Evolutionary conservation across 2,329 filamentous ascomycete genomes (phyloP).

Genomic region (Clonostachys rhizophaga): DNA sequence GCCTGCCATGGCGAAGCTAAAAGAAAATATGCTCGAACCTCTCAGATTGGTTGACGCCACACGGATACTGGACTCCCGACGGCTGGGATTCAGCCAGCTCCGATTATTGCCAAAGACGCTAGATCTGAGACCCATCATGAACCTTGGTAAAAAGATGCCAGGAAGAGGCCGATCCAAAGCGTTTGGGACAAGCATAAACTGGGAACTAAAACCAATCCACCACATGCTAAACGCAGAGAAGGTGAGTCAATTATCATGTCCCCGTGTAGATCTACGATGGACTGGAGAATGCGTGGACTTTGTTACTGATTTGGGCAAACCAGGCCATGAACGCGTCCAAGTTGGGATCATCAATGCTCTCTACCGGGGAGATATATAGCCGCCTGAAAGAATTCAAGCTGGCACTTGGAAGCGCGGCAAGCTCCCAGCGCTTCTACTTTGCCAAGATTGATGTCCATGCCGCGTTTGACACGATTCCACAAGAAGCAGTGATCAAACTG

Average conservation of each 20-base stretch:
- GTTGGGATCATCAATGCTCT: slow-evolving; percentile 79
- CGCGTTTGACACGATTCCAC: slow-evolving; percentile 94
- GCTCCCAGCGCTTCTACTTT: slow-evolving; percentile 62
- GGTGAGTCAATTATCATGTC: slow-evolving; percentile 28
- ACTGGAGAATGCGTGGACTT: background rate
- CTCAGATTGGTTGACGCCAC: slow-evolving; percentile 54
- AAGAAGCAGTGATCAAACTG: slow-evolving; percentile 65
- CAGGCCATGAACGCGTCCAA: slow-evolving; percentile 43
- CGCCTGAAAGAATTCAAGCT: slow-evolving; percentile 66
- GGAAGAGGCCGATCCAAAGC: slow-evolving; percentile 56
- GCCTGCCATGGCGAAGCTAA: slow-evolving; percentile 65
- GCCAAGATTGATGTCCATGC: slow-evolving; percentile 88
- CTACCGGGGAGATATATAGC: slow-evolving; percentile 73
- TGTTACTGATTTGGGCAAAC: background rate
- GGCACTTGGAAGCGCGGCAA: slow-evolving; percentile 25
- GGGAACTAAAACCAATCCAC: slow-evolving; percentile 65
- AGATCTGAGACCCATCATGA: slow-evolving; percentile 81
- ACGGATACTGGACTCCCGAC: slow-evolving; percentile 53
- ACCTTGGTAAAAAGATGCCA: slow-evolving; percentile 64
- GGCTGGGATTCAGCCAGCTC: slow-evolving; percentile 72
- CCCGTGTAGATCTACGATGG: background rate
- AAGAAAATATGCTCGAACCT: slow-evolving; percentile 73
- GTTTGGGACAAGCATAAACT: slow-evolving; percentile 35
- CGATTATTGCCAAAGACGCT: slow-evolving; percentile 76
- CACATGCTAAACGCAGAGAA: slow-evolving; percentile 77